Percentiles rank a stretch among this genome's conserved stretches.
phyloP scores from a whole-genome alignment of 2,329 filamentous ascomycete genomes.

The Cytospora chrysosperma region DNA sequence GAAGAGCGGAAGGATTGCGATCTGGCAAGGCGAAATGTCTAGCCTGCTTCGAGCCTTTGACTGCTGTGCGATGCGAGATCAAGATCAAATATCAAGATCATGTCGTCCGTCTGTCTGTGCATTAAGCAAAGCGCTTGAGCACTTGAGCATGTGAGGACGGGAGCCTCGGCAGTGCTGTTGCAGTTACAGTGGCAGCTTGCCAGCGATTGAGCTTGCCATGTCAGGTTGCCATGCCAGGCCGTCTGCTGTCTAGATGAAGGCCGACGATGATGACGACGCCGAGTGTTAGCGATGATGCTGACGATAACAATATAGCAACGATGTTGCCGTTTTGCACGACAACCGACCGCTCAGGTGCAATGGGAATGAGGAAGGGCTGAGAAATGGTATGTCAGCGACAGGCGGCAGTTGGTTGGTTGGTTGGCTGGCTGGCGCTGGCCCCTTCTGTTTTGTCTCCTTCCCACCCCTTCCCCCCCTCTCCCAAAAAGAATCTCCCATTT shows the following conservation, averaged over 20 bases:
- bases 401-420: too few species aligned
- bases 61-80: slow-evolving; percentile 7
- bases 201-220: too few species aligned
- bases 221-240: not conserved
- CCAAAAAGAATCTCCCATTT: not conserved
- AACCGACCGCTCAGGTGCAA: not conserved
- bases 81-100: slow-evolving; percentile 5
- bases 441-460: not conserved
- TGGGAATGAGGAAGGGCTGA: not conserved
- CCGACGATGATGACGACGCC: not conserved
- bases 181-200: too few species aligned
- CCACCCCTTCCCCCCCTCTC: too few species aligned
- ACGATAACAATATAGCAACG: not conserved
- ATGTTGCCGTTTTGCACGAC: not conserved
- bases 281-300: not conserved
- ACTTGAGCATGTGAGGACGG: not conserved
- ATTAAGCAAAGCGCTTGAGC: not conserved
- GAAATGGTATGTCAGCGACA: not conserved
- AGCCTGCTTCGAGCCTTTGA: not conserved
- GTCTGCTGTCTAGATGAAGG: not conserved
- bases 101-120: not conserved
- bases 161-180: not conserved
- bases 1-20: slow-evolving; percentile 10
- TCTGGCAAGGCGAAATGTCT: not conserved
- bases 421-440: too few species aligned